These are phyloP conservation scores for Eimeria tenella DNA, from an alignment of 169 alveolate species.

Conservation along the genomic window DNA sequence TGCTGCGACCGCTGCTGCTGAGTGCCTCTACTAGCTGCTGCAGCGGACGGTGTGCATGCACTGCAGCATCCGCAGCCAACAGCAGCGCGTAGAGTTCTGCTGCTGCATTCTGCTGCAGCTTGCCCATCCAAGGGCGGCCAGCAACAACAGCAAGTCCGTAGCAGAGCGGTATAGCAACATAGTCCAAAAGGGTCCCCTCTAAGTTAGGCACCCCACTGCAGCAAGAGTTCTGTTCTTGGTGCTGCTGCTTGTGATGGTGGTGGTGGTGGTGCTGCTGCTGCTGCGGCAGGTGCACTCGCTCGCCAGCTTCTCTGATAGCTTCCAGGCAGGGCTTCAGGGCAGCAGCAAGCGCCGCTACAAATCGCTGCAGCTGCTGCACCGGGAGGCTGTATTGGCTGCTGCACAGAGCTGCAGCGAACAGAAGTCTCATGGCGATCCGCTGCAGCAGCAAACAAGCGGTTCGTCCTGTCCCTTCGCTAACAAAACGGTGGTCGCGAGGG, in stretches of 20 bases:
- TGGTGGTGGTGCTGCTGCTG: background rate
- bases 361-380: conserved; percentile 57
- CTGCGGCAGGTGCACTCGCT: background rate
- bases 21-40: conserved; percentile 58
- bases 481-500: conserved; percentile 22
- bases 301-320: conserved; percentile 57
- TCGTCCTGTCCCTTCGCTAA: conserved; percentile 56
- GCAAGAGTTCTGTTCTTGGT: background rate
- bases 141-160: conserved; percentile 65
- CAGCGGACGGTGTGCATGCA: conserved; percentile 53
- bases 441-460: conserved; percentile 68
- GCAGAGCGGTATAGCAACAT: conserved; percentile 65
- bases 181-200: conserved; percentile 52
- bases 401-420: conserved; percentile 61
- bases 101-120: conserved; percentile 60
- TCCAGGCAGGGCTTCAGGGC: conserved; percentile 56
- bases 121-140: conserved; percentile 44
- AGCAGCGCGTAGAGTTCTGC: conserved; percentile 65
- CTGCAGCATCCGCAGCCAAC: conserved; percentile 66
- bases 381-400: conserved; percentile 64
- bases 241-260: background rate
- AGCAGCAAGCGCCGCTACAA: conserved; percentile 71
- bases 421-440: conserved; percentile 65
- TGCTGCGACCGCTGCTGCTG: conserved; percentile 23
- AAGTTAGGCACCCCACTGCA: conserved; percentile 29